phyloP scores from a whole-genome alignment of 139 green algal species.

The Closterium sp. region DNA sequence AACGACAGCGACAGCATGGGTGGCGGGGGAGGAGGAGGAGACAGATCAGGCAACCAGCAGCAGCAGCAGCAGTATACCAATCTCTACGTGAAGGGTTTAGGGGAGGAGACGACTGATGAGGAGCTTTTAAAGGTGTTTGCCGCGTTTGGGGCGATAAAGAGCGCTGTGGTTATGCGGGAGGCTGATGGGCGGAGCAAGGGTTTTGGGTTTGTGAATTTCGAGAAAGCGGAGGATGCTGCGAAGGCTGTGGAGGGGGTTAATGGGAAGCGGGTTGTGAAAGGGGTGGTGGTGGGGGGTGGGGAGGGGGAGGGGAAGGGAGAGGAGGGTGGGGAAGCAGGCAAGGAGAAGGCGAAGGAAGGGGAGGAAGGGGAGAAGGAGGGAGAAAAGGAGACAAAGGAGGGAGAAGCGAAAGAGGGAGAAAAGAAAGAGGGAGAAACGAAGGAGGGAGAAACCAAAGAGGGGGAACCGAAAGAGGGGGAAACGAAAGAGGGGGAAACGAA shows the following conservation, averaged over 20 bases:
- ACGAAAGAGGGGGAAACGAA: neutral
- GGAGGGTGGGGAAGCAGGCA: conserved; percentile 55
- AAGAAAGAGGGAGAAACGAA: neutral
- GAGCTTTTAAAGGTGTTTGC: conserved; percentile 51
- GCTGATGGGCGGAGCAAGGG: conserved; percentile 57
- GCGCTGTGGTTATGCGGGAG: conserved; percentile 50
- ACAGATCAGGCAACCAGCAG: neutral
- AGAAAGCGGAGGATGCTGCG: conserved; percentile 54
- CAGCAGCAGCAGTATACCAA: conserved; percentile 52
- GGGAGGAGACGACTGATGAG: conserved; percentile 53
- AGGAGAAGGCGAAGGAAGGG: conserved; percentile 54
- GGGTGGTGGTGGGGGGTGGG: conserved; percentile 50
- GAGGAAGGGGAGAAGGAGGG: neutral
- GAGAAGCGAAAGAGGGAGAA: neutral
- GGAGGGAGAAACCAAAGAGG: too few species aligned
- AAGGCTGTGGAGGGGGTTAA: conserved; percentile 45
- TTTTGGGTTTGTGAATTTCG: conserved; percentile 68
- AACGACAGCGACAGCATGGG: neutral
- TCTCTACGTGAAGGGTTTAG: conserved; percentile 65
- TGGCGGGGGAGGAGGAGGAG: neutral
- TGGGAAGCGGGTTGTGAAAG: conserved; percentile 45
- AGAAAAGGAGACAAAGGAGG: too few species aligned
- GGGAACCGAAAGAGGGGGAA: conserved; percentile 3
- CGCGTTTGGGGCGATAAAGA: conserved; percentile 52
- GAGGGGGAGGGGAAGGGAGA: neutral